Percentiles rank a stretch among this genome's conserved stretches.
These are phyloP conservation scores for Endogone sp. DNA, from an alignment of 192 early-diverging fungal species.

Conservation along the genomic window DNA sequence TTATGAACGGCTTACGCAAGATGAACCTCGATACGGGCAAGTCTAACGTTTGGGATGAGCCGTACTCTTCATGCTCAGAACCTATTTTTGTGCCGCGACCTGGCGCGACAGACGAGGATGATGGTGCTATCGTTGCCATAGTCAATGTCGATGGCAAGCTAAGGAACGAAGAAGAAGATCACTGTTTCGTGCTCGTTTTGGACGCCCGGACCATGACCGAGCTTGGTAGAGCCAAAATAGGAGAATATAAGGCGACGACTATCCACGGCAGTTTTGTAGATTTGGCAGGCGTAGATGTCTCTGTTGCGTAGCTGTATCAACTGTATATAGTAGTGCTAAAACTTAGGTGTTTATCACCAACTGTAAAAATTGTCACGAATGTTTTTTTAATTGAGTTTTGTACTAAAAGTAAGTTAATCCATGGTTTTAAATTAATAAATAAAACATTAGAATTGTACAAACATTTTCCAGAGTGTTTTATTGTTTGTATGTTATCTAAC, in stretches of 20 bases:
- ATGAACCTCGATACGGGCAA: slow-evolving; percentile 22
- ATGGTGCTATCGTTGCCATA: slow-evolving; percentile 27
- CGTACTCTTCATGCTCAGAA: slow-evolving; percentile 29
- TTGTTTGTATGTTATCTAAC: too few species aligned
- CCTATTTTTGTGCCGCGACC: slow-evolving; percentile 31
- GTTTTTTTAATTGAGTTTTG: too few species aligned
- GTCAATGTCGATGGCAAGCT: slow-evolving; percentile 14
- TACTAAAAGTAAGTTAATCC: too few species aligned
- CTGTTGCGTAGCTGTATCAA: slow-evolving; percentile 7
- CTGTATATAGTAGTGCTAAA: too few species aligned
- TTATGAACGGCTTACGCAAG: slow-evolving; percentile 32
- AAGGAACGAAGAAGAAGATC: slow-evolving; percentile 8
- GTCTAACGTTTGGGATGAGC: slow-evolving; percentile 25
- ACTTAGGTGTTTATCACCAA: too few species aligned
- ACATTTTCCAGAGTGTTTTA: too few species aligned
- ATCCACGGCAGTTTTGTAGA: slow-evolving; percentile 25
- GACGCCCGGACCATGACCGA: slow-evolving; percentile 26
- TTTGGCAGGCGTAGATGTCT: slow-evolving; percentile 3
- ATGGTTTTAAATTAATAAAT: too few species aligned
- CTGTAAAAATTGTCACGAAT: too few species aligned
- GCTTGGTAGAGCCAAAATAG: slow-evolving; percentile 20
- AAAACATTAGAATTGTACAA: too few species aligned
- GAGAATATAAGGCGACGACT: slow-evolving; percentile 9
- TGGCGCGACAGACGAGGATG: slow-evolving; percentile 30
- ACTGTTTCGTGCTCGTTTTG: slow-evolving; percentile 24